Evolutionary conservation across 805 yeast genomes (phyloP).

Genomic region (Kazachstania martiniae): DNA sequence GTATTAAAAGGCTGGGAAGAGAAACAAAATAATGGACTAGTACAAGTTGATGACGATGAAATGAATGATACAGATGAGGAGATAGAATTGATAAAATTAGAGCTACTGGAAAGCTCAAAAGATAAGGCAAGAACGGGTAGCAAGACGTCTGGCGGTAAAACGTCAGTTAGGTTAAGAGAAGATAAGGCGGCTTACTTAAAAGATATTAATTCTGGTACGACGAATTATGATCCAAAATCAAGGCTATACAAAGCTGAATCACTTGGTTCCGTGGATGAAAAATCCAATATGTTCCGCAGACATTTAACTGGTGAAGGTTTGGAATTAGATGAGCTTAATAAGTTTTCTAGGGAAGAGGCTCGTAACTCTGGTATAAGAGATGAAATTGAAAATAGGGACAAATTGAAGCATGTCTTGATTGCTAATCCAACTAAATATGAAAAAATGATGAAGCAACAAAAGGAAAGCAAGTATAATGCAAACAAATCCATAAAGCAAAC

Average conservation of each 20-base stretch:
- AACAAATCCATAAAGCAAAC: conserved; percentile 1
- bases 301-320: conserved; percentile 47
- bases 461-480: conserved; percentile 1
- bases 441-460: conserved; percentile 11
- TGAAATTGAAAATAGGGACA: conserved; percentile 17
- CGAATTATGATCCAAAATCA: conserved; percentile 46
- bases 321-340: conserved; percentile 38
- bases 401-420: conserved; percentile 22
- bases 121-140: conserved; percentile 10
- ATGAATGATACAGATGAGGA: conserved; percentile 34
- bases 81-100: conserved; percentile 33
- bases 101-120: conserved; percentile 25
- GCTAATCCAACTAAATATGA: conserved; percentile 29
- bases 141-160: conserved; percentile 7
- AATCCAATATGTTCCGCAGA: conserved; percentile 40
- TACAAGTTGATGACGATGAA: conserved; percentile 7
- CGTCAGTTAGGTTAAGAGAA: conserved; percentile 50
- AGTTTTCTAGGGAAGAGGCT: conserved; percentile 38
- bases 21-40: conserved; percentile 10
- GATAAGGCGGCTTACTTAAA: conserved; percentile 66
- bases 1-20: conserved; percentile 37
- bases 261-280: conserved; percentile 29
- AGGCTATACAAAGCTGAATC: conserved; percentile 29
- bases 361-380: conserved; percentile 22
- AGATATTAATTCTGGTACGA: conserved; percentile 35